Base-by-base conservation (phyloP, 345 rosid species). In the Gossypium arboreum region DNA sequence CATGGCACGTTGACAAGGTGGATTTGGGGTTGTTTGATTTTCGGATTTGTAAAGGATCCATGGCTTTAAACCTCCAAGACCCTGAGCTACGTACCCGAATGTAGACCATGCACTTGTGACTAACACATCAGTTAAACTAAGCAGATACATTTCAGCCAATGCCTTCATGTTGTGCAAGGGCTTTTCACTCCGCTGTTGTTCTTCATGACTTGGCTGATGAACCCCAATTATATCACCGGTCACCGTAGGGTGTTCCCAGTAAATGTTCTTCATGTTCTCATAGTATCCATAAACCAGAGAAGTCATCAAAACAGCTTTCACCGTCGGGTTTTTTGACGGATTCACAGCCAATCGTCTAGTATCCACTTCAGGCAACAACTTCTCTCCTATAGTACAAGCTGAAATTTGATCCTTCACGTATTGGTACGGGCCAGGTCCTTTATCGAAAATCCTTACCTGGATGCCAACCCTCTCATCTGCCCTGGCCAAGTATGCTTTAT, bases 61-160 rank as follows among this genome's bases (percentile, higher is more conserved):
- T 62, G 95, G 90, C 81, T 77, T 91, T 76, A 75, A 74, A 25
- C 95, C 91, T 72, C 87, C 90, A 48, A 89, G 90, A 71, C 91
- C 90, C 75, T 91, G 91, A 73, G 93, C 96, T 56, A 91, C 91
- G 74, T 91, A 89, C 8, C 96, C 96, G 76, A 87, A 91, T 10
- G 93, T 89, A 45, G 95, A 91, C 93, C 93, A 89, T 2, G 90
- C 83, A 77, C 93, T 91, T 9, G 91, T 89, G 65, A 91, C 83
- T 76, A 91, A 68, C 60, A 51, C 75, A 72, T 89, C 95, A 7
- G 82, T 81, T 79, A 85, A 74, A 74, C 93, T 85, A 2, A 89
- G 88, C 61, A 91, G 86, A 78, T 91, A 86, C 86, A 91, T 89
- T 74, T 89, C 93, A 11, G 95, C 89, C 90, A 84, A 89, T 25